Evolutionary conservation across 2,329 filamentous ascomycete genomes (phyloP), one percentile per base, ranked within the genome.

Genomic region (Graphilbum sp.): DNA sequence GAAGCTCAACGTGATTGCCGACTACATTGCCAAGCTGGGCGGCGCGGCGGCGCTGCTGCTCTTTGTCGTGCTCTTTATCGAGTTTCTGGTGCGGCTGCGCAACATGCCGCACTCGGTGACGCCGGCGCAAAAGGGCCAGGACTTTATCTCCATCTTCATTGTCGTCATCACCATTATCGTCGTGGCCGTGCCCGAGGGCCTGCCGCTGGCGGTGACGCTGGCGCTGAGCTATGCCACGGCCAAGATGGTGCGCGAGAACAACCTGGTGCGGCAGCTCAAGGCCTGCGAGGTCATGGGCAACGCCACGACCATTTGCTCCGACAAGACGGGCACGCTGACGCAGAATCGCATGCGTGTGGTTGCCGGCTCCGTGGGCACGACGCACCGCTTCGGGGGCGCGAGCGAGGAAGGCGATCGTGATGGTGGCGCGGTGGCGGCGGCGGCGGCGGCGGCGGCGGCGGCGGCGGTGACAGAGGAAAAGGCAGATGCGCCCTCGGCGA

Each of bases 11-110:
- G 64, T 72, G 43, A 73, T 86, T 45, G 80, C 80, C 41, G 76
- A 81, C 46, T 83, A 79, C 60, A 85, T 85, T 52, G 79, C 79
- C 41, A 82, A 81, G 55, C 61, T 84, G 27, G 79, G 79, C 56
- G 84, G 83, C 53, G 75, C 67, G 36, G 83, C 85, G 35, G 84
- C 80, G 46, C 62, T 90, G 13, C 61, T 85, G 9, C 65, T 94
- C 34, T 94, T 95, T 59, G 66, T 88, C 34, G 79, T 92, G 34
- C 66, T 94, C 13, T 73, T 94, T 50, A 87, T 94, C 60, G 72
- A 85, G 49, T 95, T 93, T 52, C 63, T 90, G 10, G 83, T 76
- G 35, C 61, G 72, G 12, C 67, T 94, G 3, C 62, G 64, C 6
- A 52, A 67, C 57, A 39, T 60, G 56, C 45, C 45, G 16, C 64